Base-by-base conservation (phyloP, 1,284 basidiomycete genomes). In the Bothia castanella region DNA sequence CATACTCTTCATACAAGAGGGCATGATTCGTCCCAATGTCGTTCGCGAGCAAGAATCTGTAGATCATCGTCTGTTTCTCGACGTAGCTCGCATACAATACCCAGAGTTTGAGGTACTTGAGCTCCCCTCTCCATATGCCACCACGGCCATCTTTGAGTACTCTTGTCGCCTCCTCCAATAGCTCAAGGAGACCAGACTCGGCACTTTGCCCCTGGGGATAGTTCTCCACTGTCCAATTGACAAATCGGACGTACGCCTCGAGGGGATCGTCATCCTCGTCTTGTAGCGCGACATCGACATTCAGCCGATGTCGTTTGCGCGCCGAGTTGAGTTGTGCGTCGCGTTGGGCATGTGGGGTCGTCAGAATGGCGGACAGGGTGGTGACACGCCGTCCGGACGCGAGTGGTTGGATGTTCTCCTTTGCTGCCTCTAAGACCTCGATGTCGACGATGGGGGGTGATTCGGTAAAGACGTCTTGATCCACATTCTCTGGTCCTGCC, bases 61-160 rank as follows among this genome's bases (percentile, higher is more conserved):
- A 95, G 57, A 95, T 85, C 61, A 91, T 78, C 12, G 76, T 78
- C 49, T 82, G 81, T 62, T 75, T 81, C 70, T 85, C 84, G 37
- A 92, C 87, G 57, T 87, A 88, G 61, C 82, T 83, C 17, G 89
- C 86, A 67, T 97, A 97, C 47, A 93, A 79, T 29, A 92, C 77
- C 96, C 96, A 99, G 20, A 98, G 74, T 63, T 92, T 90, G 49
- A 99, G 78, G 68, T 97, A 97, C 37, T 91, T 82, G 46, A 89
- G 65, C 62, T 97, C 93, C 55, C 78, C 77, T 52, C 67, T 70
- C 77, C 79, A 82, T 52, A 73, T 74, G 47, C 89, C 91, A 32
- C 75, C 74, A 42, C 79, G 73, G 54, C 88, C 76, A 57, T 82
- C 79, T 53, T 85, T 79, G 62, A 94, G 80, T 9, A 82, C 76